phyloP scores from a whole-genome alignment of 768 basidiomycete species.

The Leccinum imitatum region DNA sequence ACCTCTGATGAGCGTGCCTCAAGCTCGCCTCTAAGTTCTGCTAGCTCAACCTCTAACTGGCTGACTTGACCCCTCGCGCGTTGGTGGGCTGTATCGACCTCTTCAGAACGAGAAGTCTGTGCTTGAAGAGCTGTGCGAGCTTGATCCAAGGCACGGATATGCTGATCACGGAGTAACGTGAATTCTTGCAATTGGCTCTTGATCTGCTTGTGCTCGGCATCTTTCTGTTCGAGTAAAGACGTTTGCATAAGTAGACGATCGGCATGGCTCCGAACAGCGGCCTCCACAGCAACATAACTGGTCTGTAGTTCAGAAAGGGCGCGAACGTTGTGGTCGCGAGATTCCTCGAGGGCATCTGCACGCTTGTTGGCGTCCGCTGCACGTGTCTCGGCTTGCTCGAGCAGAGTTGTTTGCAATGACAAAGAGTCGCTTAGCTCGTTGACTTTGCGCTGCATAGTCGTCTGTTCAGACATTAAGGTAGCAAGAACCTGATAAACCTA shows the following conservation, averaged over 20 bases:
- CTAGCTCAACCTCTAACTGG: constrained; percentile 72
- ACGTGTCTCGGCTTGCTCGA: constrained; percentile 76
- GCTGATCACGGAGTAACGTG: constrained; percentile 69
- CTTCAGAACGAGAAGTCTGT: constrained; percentile 73
- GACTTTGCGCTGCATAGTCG: constrained; percentile 66
- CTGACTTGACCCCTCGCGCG: constrained; percentile 67
- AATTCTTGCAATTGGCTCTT: constrained; percentile 74
- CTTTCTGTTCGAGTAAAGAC: constrained; percentile 71
- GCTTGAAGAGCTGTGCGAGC: constrained; percentile 74
- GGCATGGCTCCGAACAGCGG: constrained; percentile 69
- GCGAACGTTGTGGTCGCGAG: constrained; percentile 60
- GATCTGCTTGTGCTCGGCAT: constrained; percentile 69
- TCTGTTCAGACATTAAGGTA: constrained; percentile 58
- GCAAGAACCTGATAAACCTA: too few relatives aligned
- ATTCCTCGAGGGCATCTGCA: constrained; percentile 70
- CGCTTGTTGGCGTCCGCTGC: constrained; percentile 73
- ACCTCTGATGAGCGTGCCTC: constrained; percentile 74
- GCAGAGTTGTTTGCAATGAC: constrained; percentile 73
- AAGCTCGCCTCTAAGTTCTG: constrained; percentile 78
- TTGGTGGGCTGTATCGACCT: constrained; percentile 73
- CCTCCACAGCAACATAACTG: constrained; percentile 57
- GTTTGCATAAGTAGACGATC: constrained; percentile 73
- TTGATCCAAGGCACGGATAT: constrained; percentile 86
- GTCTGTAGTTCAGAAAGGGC: constrained; percentile 72
- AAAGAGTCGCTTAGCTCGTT: constrained; percentile 71